Evolutionary conservation across 148 eudicot species (phyloP).

Genomic region (Fagopyrum esculentum): DNA sequence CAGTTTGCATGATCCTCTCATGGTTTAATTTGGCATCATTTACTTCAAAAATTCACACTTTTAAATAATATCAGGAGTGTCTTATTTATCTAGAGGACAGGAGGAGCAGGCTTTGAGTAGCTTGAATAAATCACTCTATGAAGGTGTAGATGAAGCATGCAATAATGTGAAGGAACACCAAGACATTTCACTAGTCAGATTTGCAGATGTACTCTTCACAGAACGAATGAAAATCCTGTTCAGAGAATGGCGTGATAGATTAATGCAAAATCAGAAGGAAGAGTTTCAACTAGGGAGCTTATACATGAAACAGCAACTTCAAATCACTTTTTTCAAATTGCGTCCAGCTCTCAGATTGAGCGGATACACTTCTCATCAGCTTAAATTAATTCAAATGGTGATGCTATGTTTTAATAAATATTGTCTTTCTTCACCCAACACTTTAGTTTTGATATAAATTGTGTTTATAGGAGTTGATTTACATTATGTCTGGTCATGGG

Average conservation of each 20-base stretch:
- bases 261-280: conserved; percentile 33
- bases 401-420: conserved; percentile 4
- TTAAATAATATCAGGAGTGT: conserved; percentile 82
- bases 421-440: neutral
- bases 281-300: conserved; percentile 29
- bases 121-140: conserved; percentile 33
- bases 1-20: conserved; percentile 12
- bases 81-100: conserved; percentile 98
- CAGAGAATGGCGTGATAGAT: conserved; percentile 59
- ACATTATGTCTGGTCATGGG: neutral
- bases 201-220: conserved; percentile 72
- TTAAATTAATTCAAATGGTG: conserved; percentile 83
- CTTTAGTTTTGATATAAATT: neutral
- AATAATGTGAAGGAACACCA: conserved; percentile 27
- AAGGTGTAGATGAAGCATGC: conserved; percentile 28
- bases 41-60: conserved; percentile 38
- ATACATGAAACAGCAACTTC: conserved; percentile 36
- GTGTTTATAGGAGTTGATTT: neutral
- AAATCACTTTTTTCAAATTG: conserved; percentile 65
- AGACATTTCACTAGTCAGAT: conserved; percentile 39
- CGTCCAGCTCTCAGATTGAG: conserved; percentile 71
- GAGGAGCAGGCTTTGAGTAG: conserved; percentile 61
- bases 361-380: conserved; percentile 79
- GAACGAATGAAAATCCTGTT: conserved; percentile 73
- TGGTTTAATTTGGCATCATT: conserved; percentile 11